phyloP scores from a whole-genome alignment of 768 basidiomycete species.

The Serendipita sp. region DNA sequence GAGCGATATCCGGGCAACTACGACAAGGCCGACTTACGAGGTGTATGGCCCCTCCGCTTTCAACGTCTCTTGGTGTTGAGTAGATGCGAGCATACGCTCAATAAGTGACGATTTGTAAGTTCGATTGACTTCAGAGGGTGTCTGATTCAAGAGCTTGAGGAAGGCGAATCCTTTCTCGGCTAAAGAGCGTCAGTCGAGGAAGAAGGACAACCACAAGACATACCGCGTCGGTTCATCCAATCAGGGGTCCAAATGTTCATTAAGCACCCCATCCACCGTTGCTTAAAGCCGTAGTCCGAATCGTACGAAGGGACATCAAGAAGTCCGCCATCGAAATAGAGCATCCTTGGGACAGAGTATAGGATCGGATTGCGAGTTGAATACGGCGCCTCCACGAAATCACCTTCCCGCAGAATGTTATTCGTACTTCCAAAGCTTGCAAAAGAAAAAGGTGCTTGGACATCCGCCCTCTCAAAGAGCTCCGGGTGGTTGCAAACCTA shows the following conservation, averaged over 20 bases:
- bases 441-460: slow-evolving; percentile 84
- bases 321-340: slow-evolving; percentile 66
- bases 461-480: slow-evolving; percentile 92
- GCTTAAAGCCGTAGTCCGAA: slow-evolving; percentile 32
- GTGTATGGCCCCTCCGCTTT: slow-evolving; percentile 19
- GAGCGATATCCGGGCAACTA: too few species aligned
- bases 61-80: slow-evolving; percentile 27
- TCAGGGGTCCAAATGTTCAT: slow-evolving; percentile 86
- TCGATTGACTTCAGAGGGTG: slow-evolving; percentile 46
- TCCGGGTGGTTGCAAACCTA: slow-evolving; percentile 98
- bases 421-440: slow-evolving; percentile 65
- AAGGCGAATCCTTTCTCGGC: slow-evolving; percentile 60
- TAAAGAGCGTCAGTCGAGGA: slow-evolving; percentile 4
- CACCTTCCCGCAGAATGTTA: slow-evolving; percentile 74
- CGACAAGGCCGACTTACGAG: too few species aligned
- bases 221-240: slow-evolving; percentile 36
- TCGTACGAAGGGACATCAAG: slow-evolving; percentile 43
- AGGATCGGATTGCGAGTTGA: slow-evolving; percentile 81
- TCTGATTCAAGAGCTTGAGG: slow-evolving; percentile 45
- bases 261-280: slow-evolving; percentile 40
- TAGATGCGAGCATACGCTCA: slow-evolving; percentile 32
- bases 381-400: slow-evolving; percentile 65
- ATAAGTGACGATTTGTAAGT: slow-evolving; percentile 47
- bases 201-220: background rate
- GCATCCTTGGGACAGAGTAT: slow-evolving; percentile 50